These are phyloP conservation scores for Euphorbia tirucalli DNA, from an alignment of 345 rosid species.

Conservation along the genomic window DNA sequence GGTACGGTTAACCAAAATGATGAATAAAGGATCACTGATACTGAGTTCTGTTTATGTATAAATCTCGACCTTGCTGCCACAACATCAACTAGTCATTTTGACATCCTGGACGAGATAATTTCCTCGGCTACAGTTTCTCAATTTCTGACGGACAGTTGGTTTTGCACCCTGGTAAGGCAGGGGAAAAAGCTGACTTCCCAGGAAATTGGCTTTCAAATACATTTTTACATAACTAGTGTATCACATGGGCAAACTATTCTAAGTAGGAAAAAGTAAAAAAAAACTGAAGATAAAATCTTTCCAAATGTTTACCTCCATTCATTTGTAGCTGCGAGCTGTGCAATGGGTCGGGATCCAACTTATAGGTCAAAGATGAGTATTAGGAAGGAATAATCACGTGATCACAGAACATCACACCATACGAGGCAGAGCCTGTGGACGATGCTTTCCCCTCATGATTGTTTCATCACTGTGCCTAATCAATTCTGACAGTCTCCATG, in stretches of 20 bases:
- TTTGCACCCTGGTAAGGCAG: neutral
- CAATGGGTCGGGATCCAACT: constrained; percentile 23
- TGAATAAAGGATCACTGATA: neutral
- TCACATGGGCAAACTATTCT: neutral
- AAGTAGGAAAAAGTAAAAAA: neutral
- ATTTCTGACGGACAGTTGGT: neutral
- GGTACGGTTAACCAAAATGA: neutral
- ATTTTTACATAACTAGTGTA: neutral
- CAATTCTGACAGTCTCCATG: constrained; percentile 96
- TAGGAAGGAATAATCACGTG: constrained; percentile 19
- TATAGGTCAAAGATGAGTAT: constrained; percentile 30
- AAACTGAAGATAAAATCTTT: neutral
- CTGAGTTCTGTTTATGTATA: neutral
- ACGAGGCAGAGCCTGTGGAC: constrained; percentile 46
- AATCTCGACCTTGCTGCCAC: neutral
- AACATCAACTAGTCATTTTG: neutral
- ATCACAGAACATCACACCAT: constrained; percentile 29
- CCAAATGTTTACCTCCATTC: constrained; percentile 41
- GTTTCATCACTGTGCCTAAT: constrained; percentile 87
- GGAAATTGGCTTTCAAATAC: neutral
- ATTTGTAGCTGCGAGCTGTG: constrained; percentile 25
- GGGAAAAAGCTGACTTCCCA: neutral
- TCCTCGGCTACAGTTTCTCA: neutral
- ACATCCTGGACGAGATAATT: neutral
- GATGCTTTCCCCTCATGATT: constrained; percentile 63